These are phyloP conservation scores for Abelmoschus esculentus DNA, from an alignment of 345 rosid species.

Conservation along the genomic window DNA sequence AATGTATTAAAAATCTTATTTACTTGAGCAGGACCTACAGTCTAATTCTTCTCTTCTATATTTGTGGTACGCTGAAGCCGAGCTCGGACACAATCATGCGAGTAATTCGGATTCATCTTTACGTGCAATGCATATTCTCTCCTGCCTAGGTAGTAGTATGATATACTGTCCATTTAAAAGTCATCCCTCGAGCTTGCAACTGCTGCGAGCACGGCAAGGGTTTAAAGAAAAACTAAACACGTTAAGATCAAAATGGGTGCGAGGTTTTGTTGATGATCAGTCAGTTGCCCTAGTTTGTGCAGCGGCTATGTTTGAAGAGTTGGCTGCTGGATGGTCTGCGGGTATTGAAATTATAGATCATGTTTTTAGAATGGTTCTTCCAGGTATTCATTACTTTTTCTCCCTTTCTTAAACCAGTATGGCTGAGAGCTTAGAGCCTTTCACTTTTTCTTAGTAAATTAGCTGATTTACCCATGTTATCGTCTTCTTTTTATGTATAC, in stretches of 20 bases:
- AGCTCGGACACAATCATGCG: slow-evolving; percentile 37
- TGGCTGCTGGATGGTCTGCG: slow-evolving; percentile 53
- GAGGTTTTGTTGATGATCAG: slow-evolving; percentile 61
- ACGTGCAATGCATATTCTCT: slow-evolving; percentile 67
- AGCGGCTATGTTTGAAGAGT: slow-evolving; percentile 81
- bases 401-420: background rate
- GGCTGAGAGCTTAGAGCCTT: background rate
- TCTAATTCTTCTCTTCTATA: slow-evolving; percentile 58
- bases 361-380: slow-evolving; percentile 72
- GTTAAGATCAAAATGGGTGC: slow-evolving; percentile 57
- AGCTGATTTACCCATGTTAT: background rate
- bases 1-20: background rate
- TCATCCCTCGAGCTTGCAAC: slow-evolving; percentile 66
- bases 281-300: slow-evolving; percentile 70
- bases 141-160: slow-evolving; percentile 71
- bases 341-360: slow-evolving; percentile 59
- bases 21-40: slow-evolving; percentile 48
- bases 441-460: background rate
- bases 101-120: slow-evolving; percentile 34
- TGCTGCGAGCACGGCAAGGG: slow-evolving; percentile 88
- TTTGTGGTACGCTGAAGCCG: slow-evolving; percentile 88
- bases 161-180: slow-evolving; percentile 49
- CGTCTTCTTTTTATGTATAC: background rate
- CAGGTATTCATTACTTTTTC: slow-evolving; percentile 7
- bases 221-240: slow-evolving; percentile 57